These are phyloP conservation scores for Stereum hirsutum DNA, from an alignment of 1,284 basidiomycete genomes.

Conservation along the genomic window DNA sequence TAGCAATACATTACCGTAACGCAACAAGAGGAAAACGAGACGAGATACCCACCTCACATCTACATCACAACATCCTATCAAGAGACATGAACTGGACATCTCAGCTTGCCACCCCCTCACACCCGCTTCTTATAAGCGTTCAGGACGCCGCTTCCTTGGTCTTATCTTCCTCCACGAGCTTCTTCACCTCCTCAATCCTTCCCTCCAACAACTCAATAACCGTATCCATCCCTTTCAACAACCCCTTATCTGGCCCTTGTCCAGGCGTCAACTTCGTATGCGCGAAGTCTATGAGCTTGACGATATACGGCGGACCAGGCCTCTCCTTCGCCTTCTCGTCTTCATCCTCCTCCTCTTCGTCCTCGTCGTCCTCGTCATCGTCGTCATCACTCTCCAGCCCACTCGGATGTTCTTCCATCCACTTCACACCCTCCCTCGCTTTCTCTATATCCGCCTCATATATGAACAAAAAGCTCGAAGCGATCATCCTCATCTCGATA, in stretches of 20 bases:
- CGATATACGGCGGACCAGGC: conserved; percentile 44
- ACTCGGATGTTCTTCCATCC: conserved; percentile 31
- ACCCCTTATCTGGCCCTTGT: conserved; percentile 72
- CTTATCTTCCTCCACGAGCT: not conserved
- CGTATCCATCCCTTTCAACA: conserved; percentile 65
- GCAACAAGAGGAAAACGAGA: too few relatives aligned
- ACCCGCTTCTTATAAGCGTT: too few relatives aligned
- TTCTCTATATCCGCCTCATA: conserved; percentile 67
- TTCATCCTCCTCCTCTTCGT: conserved; percentile 24
- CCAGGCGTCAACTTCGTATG: conserved; percentile 71
- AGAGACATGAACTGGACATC: too few relatives aligned
- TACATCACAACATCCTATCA: too few relatives aligned
- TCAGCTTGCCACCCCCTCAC: too few relatives aligned
- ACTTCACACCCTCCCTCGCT: conserved; percentile 29
- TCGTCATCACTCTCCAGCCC: conserved; percentile 26
- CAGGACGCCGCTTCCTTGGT: too few relatives aligned
- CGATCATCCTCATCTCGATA: conserved; percentile 76
- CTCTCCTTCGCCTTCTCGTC: conserved; percentile 23
- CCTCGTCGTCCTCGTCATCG: conserved; percentile 23
- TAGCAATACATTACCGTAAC: too few relatives aligned
- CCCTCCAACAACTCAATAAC: conserved; percentile 49
- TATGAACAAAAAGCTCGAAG: conserved; percentile 72
- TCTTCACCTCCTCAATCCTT: conserved; percentile 28
- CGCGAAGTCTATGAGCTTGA: conserved; percentile 91
- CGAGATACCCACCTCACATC: too few relatives aligned